These are phyloP conservation scores for Pholiota molesta DNA, from an alignment of 768 basidiomycete species.

Conservation along the genomic window DNA sequence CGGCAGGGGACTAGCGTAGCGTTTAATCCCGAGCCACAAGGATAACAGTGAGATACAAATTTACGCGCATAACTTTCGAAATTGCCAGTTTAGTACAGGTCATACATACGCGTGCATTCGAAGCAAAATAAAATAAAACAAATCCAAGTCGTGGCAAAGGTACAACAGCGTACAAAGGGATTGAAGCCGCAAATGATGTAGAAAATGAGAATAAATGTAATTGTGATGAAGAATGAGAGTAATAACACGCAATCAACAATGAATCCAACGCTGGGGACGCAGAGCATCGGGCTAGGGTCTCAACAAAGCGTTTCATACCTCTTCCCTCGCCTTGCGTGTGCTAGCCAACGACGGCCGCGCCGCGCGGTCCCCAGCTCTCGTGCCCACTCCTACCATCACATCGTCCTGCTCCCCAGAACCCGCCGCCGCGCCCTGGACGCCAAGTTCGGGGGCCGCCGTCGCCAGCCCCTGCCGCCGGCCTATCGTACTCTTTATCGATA, in stretches of 20 bases:
- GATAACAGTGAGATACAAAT: too few relatives aligned
- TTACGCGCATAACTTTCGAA: too few relatives aligned
- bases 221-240: background rate
- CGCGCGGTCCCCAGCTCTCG: slow-evolving; percentile 3
- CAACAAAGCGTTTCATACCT: too few relatives aligned
- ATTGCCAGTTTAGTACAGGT: too few relatives aligned
- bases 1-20: too few relatives aligned
- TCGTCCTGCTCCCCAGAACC: slow-evolving; percentile 5
- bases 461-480: slow-evolving; percentile 27
- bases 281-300: background rate
- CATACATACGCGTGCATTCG: background rate
- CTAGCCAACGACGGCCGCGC: slow-evolving; percentile 44
- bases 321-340: too few relatives aligned
- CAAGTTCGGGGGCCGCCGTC: slow-evolving; percentile 4
- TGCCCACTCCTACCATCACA: background rate
- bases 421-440: slow-evolving; percentile 18
- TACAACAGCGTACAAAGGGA: background rate
- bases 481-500: too few relatives aligned
- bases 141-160: background rate
- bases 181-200: too few relatives aligned
- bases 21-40: too few relatives aligned
- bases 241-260: background rate
- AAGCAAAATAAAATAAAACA: background rate
- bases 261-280: too few relatives aligned
- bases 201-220: background rate